Evolutionary conservation across 140 eudicot genomes (phyloP).

Genomic region (Stevia rebaudiana): DNA sequence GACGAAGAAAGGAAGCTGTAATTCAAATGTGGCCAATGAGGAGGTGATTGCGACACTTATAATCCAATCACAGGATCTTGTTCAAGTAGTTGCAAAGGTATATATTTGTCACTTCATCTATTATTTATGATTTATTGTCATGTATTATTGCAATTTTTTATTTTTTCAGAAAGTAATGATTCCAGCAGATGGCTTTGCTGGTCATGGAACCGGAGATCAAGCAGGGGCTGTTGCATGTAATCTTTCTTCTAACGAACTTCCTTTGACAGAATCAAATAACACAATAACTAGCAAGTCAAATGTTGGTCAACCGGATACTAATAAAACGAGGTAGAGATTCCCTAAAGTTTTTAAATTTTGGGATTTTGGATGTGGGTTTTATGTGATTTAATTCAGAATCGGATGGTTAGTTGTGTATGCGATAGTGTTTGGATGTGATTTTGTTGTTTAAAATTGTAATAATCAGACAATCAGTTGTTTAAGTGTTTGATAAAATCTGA

Average conservation of each 20-base stretch:
- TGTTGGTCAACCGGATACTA: constrained; percentile 26
- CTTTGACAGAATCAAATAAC: constrained; percentile 25
- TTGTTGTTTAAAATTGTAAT: neutral
- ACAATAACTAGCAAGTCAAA: constrained; percentile 26
- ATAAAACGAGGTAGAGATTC: constrained; percentile 37
- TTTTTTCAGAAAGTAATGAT: constrained; percentile 45
- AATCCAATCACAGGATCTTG: constrained; percentile 70
- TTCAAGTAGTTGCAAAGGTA: constrained; percentile 93
- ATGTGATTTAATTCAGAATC: neutral
- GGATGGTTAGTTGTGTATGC: neutral
- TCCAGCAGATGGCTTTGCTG: constrained; percentile 42
- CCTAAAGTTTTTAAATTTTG: neutral
- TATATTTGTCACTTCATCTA: neutral
- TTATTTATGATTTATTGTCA: neutral
- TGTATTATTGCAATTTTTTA: neutral
- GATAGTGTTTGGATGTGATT: neutral
- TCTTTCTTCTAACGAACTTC: constrained; percentile 21
- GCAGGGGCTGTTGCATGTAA: constrained; percentile 39
- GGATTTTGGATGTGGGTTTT: neutral
- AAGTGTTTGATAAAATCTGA: neutral
- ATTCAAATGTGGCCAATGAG: constrained; percentile 51
- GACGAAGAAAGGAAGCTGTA: constrained; percentile 69
- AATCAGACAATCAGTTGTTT: neutral
- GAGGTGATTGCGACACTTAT: constrained; percentile 68
- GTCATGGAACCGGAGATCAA: constrained; percentile 35